Percentiles rank a stretch among this genome's conserved stretches.
Conservation (phyloP, 2,329 filamentous ascomycete genomes). For the Setomelanomma holmii region DNA sequence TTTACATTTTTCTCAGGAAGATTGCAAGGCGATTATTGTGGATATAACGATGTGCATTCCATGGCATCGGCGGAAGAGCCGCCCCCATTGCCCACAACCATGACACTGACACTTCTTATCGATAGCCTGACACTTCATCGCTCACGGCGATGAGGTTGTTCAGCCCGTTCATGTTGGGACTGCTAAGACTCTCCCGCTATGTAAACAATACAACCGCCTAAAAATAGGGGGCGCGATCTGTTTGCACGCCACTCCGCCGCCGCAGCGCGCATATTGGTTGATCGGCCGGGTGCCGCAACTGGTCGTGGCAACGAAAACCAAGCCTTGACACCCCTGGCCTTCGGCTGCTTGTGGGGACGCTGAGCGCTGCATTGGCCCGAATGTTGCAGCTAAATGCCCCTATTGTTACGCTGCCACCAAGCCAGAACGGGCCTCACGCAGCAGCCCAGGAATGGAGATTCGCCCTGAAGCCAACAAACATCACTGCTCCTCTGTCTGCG, state of each 20-base stretch:
- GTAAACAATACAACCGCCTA: conserved; percentile 18
- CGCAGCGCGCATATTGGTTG: conserved; percentile 22
- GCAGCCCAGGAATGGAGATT: conserved; percentile 30
- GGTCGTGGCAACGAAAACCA: conserved; percentile 28
- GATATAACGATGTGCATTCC: no score
- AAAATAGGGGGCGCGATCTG: conserved; percentile 26
- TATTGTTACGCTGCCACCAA: conserved; percentile 19
- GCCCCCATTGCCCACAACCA: background rate
- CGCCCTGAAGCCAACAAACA: conserved; percentile 28
- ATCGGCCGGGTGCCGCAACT: conserved; percentile 20
- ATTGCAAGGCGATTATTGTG: conserved; percentile 5
- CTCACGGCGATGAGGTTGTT: no score
- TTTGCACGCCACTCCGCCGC: conserved; percentile 22
- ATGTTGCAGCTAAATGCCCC: conserved; percentile 15
- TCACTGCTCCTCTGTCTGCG: conserved; percentile 18
- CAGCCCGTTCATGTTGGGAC: background rate
- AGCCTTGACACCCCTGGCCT: conserved; percentile 21
- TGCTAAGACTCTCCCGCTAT: no score
- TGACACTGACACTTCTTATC: background rate
- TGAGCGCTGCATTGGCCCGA: conserved; percentile 6
- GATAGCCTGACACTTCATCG: background rate
- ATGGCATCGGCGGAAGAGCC: no score
- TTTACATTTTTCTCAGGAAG: conserved; percentile 5
- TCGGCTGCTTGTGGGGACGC: conserved; percentile 12
- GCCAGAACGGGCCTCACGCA: conserved; percentile 13